Conservation (phyloP, 352 stramenopile species). For the Phytophthora cactorum region DNA sequence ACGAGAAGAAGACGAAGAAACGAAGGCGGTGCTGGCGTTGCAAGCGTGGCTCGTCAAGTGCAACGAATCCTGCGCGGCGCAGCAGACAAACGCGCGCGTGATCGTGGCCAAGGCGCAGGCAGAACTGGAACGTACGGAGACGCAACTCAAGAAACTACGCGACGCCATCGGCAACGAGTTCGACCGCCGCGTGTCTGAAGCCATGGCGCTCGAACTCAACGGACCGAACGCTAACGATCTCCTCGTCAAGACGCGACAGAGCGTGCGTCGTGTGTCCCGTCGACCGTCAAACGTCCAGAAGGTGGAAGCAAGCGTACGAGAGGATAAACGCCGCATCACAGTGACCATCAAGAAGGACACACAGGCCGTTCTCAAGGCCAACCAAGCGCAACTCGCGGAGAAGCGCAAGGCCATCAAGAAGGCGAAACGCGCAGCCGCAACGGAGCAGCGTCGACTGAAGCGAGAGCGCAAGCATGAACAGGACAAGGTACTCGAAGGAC, state of each 20-base stretch:
- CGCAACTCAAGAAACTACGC: conserved; percentile 64
- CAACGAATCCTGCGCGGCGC: conserved; percentile 52
- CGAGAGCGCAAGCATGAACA: conserved; percentile 50
- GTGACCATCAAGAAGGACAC: conserved; percentile 67
- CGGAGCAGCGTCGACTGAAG: conserved; percentile 44
- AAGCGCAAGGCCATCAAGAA: conserved; percentile 51
- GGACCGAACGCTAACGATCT: conserved; percentile 28
- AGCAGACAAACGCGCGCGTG: conserved; percentile 44
- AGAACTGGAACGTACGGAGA: conserved; percentile 63
- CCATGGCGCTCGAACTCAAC: conserved; percentile 38
- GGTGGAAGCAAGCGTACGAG: conserved; percentile 8
- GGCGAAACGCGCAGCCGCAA: conserved; percentile 36
- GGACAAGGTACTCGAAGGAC: conserved; percentile 46
- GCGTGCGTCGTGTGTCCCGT: conserved; percentile 26
- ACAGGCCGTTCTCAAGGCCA: conserved; percentile 49
- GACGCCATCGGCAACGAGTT: conserved; percentile 65
- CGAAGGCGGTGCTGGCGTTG: conserved; percentile 47
- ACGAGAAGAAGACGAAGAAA: conserved; percentile 31
- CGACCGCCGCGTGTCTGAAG: conserved; percentile 56
- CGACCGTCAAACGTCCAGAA: conserved; percentile 14
- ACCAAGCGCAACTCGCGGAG: conserved; percentile 48
- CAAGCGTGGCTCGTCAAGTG: conserved; percentile 70
- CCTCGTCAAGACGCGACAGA: conserved; percentile 27
- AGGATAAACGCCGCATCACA: conserved; percentile 41
- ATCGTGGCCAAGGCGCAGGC: conserved; percentile 46